These are phyloP conservation scores for Myxozyma neotropica DNA, from an alignment of 805 yeast genomes.

Conservation along the genomic window DNA sequence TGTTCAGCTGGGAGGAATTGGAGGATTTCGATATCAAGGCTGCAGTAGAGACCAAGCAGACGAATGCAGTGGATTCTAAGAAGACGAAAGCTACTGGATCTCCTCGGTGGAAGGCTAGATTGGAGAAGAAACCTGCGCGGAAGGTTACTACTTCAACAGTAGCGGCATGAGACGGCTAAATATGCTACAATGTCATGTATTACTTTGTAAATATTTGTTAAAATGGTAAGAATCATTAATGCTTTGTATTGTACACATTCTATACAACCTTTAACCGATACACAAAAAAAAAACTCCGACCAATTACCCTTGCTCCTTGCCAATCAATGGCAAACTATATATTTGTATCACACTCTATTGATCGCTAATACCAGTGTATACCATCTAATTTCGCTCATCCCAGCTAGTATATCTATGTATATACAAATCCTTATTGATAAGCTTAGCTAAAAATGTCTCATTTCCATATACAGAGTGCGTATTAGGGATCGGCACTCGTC, in stretches of 20 bases:
- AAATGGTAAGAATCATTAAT: background rate
- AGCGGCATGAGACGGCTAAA: background rate
- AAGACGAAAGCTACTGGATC: background rate
- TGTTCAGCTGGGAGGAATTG: conserved; percentile 46
- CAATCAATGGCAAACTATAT: background rate
- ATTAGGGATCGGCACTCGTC: conserved; percentile 17
- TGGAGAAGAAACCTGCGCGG: background rate
- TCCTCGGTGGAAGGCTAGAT: background rate
- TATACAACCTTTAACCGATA: background rate
- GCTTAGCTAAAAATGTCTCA: conserved; percentile 28
- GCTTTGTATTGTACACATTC: background rate
- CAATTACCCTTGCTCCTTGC: background rate
- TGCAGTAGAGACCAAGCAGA: no score
- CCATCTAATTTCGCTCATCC: conserved; percentile 18
- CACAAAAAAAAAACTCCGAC: background rate
- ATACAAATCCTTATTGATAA: conserved; percentile 20
- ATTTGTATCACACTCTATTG: no score
- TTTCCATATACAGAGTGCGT: conserved; percentile 30
- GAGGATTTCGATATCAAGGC: conserved; percentile 8
- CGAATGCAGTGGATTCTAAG: no score
- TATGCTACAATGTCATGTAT: background rate
- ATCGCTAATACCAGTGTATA: no score
- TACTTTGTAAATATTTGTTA: background rate
- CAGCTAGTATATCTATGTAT: conserved; percentile 25
- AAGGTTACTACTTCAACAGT: background rate